Conservation (phyloP, 2,329 filamentous ascomycete genomes). For the Trichophyton verrucosum region DNA sequence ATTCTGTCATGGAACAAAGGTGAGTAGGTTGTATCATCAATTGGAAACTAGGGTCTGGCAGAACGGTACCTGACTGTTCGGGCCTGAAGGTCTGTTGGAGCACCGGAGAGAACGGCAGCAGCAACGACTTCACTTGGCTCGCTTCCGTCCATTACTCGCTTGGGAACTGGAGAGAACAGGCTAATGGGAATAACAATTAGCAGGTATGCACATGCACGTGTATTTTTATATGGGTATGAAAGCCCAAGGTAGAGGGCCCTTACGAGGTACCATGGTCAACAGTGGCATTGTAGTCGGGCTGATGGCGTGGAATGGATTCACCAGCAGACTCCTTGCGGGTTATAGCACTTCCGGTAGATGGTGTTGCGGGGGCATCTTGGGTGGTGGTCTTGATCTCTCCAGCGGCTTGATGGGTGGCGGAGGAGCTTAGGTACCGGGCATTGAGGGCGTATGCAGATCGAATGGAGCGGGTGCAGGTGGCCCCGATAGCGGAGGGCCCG, state of each 20-base stretch:
- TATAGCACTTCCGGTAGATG: constrained; percentile 32
- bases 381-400: constrained; percentile 33
- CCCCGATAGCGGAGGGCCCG: constrained; percentile 18
- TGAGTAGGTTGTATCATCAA: constrained; percentile 5
- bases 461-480: constrained; percentile 24
- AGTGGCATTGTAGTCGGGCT: constrained; percentile 68
- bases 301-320: constrained; percentile 47
- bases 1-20: constrained; percentile 49
- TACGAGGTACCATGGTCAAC: constrained; percentile 89
- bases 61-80: constrained; percentile 74
- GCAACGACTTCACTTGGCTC: constrained; percentile 63
- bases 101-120: constrained; percentile 79
- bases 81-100: constrained; percentile 85
- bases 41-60: not conserved
- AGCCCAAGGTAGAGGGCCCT: constrained; percentile 20
- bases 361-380: constrained; percentile 32
- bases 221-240: not conserved
- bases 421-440: constrained; percentile 28
- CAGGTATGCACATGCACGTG: not conserved
- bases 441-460: constrained; percentile 23
- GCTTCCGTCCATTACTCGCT: constrained; percentile 78
- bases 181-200: constrained; percentile 46
- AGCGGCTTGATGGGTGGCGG: constrained; percentile 29
- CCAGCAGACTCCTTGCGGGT: constrained; percentile 40
- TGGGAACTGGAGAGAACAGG: constrained; percentile 81